A percentile compares a stretch with the other conserved stretches of the same genome.
Evolutionary conservation across 768 basidiomycete species (phyloP).

Genomic region (Kwoniella shandongensis): DNA sequence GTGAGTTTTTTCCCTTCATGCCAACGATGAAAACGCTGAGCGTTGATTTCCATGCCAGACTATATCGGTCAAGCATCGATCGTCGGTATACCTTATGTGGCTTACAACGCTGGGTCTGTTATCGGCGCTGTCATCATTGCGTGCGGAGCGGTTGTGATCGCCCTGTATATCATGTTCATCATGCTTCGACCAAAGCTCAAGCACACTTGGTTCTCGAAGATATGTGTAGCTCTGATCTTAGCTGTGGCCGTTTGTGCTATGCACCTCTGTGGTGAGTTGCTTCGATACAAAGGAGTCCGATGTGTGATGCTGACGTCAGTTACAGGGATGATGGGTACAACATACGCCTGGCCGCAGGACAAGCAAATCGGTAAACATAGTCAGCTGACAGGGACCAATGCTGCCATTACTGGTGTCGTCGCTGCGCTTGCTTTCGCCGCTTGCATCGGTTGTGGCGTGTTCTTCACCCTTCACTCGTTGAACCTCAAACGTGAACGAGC

Average conservation of each 20-base stretch:
- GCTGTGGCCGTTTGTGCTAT: slow-evolving; percentile 50
- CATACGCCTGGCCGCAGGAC: slow-evolving; percentile 40
- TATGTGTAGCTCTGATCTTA: slow-evolving; percentile 48
- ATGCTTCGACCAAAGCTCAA: slow-evolving; percentile 54
- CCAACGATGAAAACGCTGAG: no score
- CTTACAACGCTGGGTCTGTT: slow-evolving; percentile 45
- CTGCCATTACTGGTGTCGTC: slow-evolving; percentile 51
- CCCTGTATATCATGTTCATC: slow-evolving; percentile 55
- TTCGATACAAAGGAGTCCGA: background rate
- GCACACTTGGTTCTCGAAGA: slow-evolving; percentile 50
- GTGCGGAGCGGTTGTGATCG: slow-evolving; percentile 48
- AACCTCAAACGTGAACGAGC: slow-evolving; percentile 29
- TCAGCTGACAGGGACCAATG: slow-evolving; percentile 41
- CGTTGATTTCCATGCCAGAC: slow-evolving; percentile 28
- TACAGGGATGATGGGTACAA: slow-evolving; percentile 46
- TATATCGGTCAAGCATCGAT: slow-evolving; percentile 55
- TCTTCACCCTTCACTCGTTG: slow-evolving; percentile 41
- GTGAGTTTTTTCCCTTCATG: slow-evolving; percentile 41
- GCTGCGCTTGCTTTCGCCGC: slow-evolving; percentile 50
- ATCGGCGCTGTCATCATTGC: slow-evolving; percentile 53
- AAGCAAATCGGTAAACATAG: slow-evolving; percentile 23
- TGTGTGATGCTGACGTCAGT: slow-evolving; percentile 7
- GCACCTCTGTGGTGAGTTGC: slow-evolving; percentile 51
- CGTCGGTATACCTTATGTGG: slow-evolving; percentile 49
- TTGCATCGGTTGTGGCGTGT: slow-evolving; percentile 48